These are phyloP conservation scores for Jackrogersella minutella DNA, from an alignment of 495 filamentous ascomycete genomes.

Conservation along the genomic window DNA sequence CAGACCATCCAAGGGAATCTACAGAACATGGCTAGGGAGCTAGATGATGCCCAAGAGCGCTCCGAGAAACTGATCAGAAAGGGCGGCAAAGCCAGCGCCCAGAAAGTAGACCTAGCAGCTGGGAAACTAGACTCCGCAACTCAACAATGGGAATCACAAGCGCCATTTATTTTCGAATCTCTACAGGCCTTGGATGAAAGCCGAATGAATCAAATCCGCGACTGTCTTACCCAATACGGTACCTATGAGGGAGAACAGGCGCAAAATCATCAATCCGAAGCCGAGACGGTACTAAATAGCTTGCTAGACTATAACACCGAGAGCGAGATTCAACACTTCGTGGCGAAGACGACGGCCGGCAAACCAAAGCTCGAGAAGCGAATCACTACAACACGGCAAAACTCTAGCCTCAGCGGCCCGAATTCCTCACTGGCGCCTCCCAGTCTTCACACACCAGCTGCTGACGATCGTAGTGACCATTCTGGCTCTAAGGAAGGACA, in stretches of 20 bases:
- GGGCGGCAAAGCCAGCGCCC: conserved; percentile 78
- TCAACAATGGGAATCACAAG: conserved; percentile 93
- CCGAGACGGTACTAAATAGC: conserved; percentile 82
- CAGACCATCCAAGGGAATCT: conserved; percentile 84
- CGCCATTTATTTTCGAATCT: conserved; percentile 94
- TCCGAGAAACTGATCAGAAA: conserved; percentile 85
- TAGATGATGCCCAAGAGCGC: conserved; percentile 86
- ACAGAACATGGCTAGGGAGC: conserved; percentile 77
- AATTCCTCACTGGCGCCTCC: conserved; percentile 41
- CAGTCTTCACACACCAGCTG: conserved; percentile 30
- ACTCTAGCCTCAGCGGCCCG: conserved; percentile 49
- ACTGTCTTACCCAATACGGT: conserved; percentile 89
- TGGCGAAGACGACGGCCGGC: conserved; percentile 57
- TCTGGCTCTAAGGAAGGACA: conserved; percentile 61
- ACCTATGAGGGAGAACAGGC: conserved; percentile 93
- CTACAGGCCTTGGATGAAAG: conserved; percentile 91
- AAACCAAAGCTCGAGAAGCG: conserved; percentile 58
- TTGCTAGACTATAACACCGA: conserved; percentile 88
- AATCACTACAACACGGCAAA: conserved; percentile 50
- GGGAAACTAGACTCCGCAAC: conserved; percentile 77
- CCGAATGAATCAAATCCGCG: conserved; percentile 88
- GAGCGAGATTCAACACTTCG: conserved; percentile 90
- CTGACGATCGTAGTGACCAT: conserved; percentile 69
- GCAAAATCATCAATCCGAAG: conserved; percentile 75
- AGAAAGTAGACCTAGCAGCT: conserved; percentile 79